A percentile compares a stretch with the other conserved stretches of the same genome.
Evolutionary conservation across 2,329 filamentous ascomycete genomes (phyloP).

Genomic region (Cladophialophora chaetospira): DNA sequence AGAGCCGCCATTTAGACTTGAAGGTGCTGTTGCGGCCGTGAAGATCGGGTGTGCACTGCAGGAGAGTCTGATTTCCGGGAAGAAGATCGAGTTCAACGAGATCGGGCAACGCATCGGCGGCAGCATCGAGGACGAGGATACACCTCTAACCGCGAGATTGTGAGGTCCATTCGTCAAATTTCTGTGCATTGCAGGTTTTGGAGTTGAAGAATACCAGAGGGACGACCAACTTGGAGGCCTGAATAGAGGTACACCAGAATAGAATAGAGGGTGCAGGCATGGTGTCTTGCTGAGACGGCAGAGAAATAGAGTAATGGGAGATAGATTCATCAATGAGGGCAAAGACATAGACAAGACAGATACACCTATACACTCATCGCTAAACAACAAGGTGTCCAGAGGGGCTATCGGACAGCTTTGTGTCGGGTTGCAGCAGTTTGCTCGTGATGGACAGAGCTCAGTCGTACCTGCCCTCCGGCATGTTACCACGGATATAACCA

Average conservation of each 20-base stretch:
- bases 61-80: slow-evolving; percentile 56
- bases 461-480: slow-evolving; percentile 24
- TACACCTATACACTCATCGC: too few relatives aligned
- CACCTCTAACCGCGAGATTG: slow-evolving; percentile 12
- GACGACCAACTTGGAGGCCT: too few relatives aligned
- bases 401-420: too few relatives aligned
- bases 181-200: neutral
- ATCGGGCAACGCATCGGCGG: slow-evolving; percentile 49
- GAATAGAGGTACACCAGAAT: too few relatives aligned
- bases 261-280: too few relatives aligned
- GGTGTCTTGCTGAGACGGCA: too few relatives aligned
- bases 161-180: too few relatives aligned
- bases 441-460: neutral
- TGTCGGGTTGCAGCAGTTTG: too few relatives aligned
- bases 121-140: neutral
- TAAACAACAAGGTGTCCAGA: too few relatives aligned
- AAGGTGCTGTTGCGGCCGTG: slow-evolving; percentile 58
- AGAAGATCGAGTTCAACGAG: slow-evolving; percentile 63
- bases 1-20: slow-evolving; percentile 58
- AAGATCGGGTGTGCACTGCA: slow-evolving; percentile 63
- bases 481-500: slow-evolving; percentile 19
- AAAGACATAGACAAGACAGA: too few relatives aligned
- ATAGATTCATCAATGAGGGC: too few relatives aligned
- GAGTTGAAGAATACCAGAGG: neutral
- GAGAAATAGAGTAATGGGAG: too few relatives aligned